Conservation (phyloP, 2,329 filamentous ascomycete genomes). For the Aspergillus sp. region DNA sequence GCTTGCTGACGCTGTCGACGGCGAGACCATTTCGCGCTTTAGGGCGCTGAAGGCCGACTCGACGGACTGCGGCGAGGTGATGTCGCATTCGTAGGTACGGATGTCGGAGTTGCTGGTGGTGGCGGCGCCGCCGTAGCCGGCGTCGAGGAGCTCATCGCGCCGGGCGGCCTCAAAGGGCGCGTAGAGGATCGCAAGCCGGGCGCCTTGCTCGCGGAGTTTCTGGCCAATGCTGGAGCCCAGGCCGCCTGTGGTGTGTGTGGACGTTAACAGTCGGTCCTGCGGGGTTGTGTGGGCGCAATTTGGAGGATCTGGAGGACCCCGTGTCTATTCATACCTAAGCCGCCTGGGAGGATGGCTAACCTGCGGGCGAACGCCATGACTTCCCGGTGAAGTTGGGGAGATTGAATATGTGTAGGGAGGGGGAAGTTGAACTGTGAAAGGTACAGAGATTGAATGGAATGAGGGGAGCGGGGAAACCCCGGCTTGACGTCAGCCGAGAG, state of each 20-base stretch:
- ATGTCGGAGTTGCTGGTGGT: slow-evolving; percentile 24
- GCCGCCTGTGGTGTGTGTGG: slow-evolving; percentile 26
- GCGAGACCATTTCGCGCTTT: slow-evolving; percentile 22
- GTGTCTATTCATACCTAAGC: slow-evolving; percentile 34
- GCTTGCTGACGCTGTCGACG: slow-evolving; percentile 2
- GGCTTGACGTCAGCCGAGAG: too few species aligned
- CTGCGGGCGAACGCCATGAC: slow-evolving; percentile 39
- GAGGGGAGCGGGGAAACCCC: too few species aligned
- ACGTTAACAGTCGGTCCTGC: neutral
- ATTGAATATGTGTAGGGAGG: too few species aligned
- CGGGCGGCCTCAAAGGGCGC: slow-evolving; percentile 46
- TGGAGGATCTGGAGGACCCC: neutral
- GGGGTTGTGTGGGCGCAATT: neutral
- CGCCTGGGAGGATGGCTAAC: slow-evolving; percentile 45
- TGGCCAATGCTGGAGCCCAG: slow-evolving; percentile 45
- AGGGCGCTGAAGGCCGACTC: slow-evolving; percentile 42
- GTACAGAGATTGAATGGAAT: too few species aligned
- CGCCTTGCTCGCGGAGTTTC: slow-evolving; percentile 42
- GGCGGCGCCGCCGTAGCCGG: slow-evolving; percentile 29
- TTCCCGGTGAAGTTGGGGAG: neutral
- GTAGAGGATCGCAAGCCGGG: slow-evolving; percentile 46
- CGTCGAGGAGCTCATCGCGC: slow-evolving; percentile 36
- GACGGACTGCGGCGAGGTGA: slow-evolving; percentile 49
- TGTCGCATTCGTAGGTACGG: slow-evolving; percentile 45
- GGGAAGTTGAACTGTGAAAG: too few species aligned